A percentile compares a stretch with the other conserved stretches of the same genome.
Conservation (phyloP, 2,329 filamentous ascomycete genomes). For the Nemania bipapillata region DNA sequence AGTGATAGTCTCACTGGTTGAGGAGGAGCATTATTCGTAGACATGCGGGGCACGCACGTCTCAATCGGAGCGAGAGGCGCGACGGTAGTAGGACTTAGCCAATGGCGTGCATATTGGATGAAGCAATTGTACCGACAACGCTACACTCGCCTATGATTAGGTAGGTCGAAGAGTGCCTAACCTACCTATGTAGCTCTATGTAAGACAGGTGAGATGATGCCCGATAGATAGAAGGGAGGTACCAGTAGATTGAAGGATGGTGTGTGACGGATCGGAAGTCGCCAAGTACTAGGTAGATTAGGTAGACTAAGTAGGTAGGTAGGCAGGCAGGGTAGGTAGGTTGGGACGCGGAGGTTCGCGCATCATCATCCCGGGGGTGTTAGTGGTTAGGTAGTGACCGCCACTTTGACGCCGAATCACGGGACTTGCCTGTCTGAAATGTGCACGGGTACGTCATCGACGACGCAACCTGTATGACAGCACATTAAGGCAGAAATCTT, state of each 20-base stretch:
- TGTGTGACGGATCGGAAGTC: not conserved
- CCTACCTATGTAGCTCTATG: not conserved
- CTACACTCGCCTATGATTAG: too few relatives aligned
- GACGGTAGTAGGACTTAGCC: slow-evolving; percentile 32
- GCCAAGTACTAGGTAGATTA: not conserved
- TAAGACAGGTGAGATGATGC: not conserved
- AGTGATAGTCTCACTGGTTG: slow-evolving; percentile 84
- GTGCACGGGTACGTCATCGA: slow-evolving; percentile 51
- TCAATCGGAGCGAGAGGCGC: slow-evolving; percentile 36
- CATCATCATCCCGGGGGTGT: slow-evolving; percentile 5
- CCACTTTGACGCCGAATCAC: slow-evolving; percentile 49
- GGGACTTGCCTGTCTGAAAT: slow-evolving; percentile 33
- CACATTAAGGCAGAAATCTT: slow-evolving; percentile 12
- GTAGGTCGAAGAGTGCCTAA: too few relatives aligned
- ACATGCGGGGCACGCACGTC: slow-evolving; percentile 59
- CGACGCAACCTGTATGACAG: slow-evolving; percentile 42
- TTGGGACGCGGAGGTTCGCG: slow-evolving; percentile 37
- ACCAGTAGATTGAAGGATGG: not conserved
- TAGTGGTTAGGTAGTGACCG: slow-evolving; percentile 33
- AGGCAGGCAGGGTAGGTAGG: slow-evolving; percentile 6
- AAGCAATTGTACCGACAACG: too few relatives aligned
- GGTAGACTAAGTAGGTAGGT: not conserved
- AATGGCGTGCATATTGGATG: slow-evolving; percentile 44
- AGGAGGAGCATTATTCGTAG: slow-evolving; percentile 64
- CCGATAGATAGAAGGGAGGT: too few relatives aligned